Evolutionary conservation across 768 basidiomycete species (phyloP).

Genomic region (Mycena filopes): DNA sequence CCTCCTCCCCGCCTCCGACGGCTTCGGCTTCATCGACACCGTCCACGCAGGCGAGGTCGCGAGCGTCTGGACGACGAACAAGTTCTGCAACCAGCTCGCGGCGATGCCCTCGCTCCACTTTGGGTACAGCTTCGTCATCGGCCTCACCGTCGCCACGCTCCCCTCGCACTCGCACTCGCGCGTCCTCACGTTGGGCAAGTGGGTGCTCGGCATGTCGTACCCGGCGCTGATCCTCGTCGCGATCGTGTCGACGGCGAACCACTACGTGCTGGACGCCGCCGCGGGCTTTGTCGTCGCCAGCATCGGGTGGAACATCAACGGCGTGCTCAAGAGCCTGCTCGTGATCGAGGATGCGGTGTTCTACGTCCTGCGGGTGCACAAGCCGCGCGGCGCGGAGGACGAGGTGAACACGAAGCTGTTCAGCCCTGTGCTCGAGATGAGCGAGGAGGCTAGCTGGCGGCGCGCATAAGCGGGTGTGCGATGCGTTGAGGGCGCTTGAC

Average conservation of each 20-base stretch:
- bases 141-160: constrained; percentile 31
- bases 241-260: constrained; percentile 34
- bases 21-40: constrained; percentile 31
- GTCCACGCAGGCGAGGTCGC: constrained; percentile 33
- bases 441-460: constrained; percentile 30
- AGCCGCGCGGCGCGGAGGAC: constrained; percentile 31
- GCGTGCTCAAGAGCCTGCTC: constrained; percentile 31
- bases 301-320: constrained; percentile 34
- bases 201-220: constrained; percentile 31
- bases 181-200: constrained; percentile 19
- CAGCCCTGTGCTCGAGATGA: constrained; percentile 33
- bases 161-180: constrained; percentile 28
- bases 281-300: constrained; percentile 33
- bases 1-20: constrained; percentile 29
- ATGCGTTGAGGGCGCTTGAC: not conserved
- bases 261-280: constrained; percentile 32
- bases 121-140: constrained; percentile 33
- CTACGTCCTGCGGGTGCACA: constrained; percentile 31
- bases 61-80: constrained; percentile 32
- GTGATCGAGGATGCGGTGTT: constrained; percentile 29
- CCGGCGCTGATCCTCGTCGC: constrained; percentile 32
- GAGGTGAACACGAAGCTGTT: constrained; percentile 18
- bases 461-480: constrained; percentile 5
- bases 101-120: constrained; percentile 33
- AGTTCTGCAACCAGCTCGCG: constrained; percentile 33